phyloP scores from a whole-genome alignment of 1,139 yeast genomes.

The Suhomyces anneliseae region DNA sequence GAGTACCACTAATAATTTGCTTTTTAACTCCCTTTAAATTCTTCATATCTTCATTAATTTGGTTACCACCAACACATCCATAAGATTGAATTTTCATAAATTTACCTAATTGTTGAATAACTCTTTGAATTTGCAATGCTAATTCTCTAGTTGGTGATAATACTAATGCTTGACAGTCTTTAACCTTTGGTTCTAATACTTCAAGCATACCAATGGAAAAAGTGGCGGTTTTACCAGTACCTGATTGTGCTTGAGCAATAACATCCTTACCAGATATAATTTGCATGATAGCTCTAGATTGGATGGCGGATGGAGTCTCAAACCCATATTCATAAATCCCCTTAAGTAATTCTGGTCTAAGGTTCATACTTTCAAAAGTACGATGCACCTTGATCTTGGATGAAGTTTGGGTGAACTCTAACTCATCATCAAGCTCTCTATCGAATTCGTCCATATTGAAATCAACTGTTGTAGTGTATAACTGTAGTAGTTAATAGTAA shows the following conservation, averaged over 20 bases:
- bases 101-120: constrained; percentile 80
- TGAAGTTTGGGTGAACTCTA: constrained; percentile 54
- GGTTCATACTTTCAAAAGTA: constrained; percentile 75
- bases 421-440: constrained; percentile 54
- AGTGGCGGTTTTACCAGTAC: constrained; percentile 98
- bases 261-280: constrained; percentile 89
- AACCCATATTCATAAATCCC: constrained; percentile 93
- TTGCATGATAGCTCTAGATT: constrained; percentile 90
- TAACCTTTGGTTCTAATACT: constrained; percentile 64
- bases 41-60: constrained; percentile 77
- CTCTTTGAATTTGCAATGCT: constrained; percentile 86
- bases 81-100: constrained; percentile 82
- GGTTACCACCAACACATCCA: constrained; percentile 93
- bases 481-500: no score
- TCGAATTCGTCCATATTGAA: constrained; percentile 40
- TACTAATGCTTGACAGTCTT: constrained; percentile 79
- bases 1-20: constrained; percentile 95
- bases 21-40: constrained; percentile 67
- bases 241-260: constrained; percentile 97
- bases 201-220: constrained; percentile 90
- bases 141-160: constrained; percentile 95
- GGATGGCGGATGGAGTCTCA: constrained; percentile 93
- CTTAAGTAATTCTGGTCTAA: constrained; percentile 63
- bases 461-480: not conserved
- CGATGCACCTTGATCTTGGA: constrained; percentile 63